A percentile compares a stretch with the other conserved stretches of the same genome.
phyloP scores from a whole-genome alignment of 371 early-diverging fungal genomes.

The Encephalitozoon hellem region DNA sequence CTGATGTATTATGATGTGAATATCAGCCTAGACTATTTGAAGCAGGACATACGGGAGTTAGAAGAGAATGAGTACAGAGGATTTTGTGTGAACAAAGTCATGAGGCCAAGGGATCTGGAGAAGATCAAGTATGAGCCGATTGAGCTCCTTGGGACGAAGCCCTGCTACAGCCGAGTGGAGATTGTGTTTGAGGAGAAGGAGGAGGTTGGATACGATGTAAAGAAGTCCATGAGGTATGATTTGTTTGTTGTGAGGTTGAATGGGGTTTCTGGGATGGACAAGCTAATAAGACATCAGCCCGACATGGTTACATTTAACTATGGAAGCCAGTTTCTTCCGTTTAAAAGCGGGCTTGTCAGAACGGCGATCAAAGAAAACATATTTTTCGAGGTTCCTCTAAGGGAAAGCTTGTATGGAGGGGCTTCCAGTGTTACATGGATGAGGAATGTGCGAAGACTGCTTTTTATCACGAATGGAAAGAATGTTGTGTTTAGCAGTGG shows the following conservation, averaged over 20 bases:
- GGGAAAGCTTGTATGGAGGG: constrained; percentile 9
- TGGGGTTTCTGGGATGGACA: background rate
- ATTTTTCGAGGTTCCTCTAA: constrained; percentile 28
- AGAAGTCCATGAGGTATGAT: background rate
- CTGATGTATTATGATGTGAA: constrained; percentile 24
- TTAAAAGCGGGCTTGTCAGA: constrained; percentile 2
- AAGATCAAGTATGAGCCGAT: background rate
- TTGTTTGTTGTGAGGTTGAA: background rate
- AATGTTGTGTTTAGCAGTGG: constrained; percentile 27
- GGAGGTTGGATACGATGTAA: background rate
- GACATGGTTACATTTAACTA: constrained; percentile 35
- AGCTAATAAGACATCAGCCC: background rate
- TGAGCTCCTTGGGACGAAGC: background rate
- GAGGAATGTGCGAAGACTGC: constrained; percentile 11
- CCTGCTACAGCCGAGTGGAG: background rate
- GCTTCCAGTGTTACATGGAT: constrained; percentile 20
- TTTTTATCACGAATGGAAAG: constrained; percentile 28
- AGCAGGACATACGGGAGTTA: background rate
- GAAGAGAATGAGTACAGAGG: constrained; percentile 16
- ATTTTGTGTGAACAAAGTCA: constrained; percentile 4
- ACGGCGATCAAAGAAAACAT: constrained; percentile 19
- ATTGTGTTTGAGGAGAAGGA: background rate
- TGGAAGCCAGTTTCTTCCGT: background rate
- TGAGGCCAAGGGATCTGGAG: background rate
- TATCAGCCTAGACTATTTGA: background rate